phyloP scores from a whole-genome alignment of 2,329 filamentous ascomycete genomes.

The Fusarium nurragi region DNA sequence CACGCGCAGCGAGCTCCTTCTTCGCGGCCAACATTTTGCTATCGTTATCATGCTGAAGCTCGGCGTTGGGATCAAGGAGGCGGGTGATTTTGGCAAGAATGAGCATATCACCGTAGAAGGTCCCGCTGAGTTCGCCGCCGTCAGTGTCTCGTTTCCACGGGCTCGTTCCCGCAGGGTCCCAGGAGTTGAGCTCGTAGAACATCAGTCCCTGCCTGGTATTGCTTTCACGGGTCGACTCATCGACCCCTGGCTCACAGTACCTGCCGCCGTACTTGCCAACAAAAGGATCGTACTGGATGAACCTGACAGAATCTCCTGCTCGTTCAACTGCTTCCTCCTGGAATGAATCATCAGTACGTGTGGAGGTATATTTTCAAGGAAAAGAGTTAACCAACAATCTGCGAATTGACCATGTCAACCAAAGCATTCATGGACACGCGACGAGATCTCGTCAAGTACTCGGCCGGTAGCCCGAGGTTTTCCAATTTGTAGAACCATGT shows the following conservation, averaged over 20 bases:
- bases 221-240: conserved; percentile 3
- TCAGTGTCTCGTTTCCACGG: conserved; percentile 7
- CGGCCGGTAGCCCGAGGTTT: neutral
- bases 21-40: neutral
- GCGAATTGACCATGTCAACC: neutral
- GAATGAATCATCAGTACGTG: neutral
- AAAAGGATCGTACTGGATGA: neutral
- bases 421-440: neutral
- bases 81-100: conserved; percentile 3
- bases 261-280: neutral
- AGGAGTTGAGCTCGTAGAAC: conserved; percentile 19
- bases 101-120: conserved; percentile 20
- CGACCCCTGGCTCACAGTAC: conserved; percentile 9
- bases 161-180: neutral
- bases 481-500: neutral
- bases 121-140: conserved; percentile 1
- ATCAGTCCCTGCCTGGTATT: conserved; percentile 5
- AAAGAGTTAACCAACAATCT: neutral
- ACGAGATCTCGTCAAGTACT: neutral
- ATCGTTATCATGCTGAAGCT: conserved; percentile 3
- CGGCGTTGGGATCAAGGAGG: conserved; percentile 1
- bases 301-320: conserved; percentile 4
- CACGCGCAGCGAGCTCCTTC: neutral
- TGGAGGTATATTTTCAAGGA: accelerated
- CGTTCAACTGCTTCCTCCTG: neutral